Percentiles rank a stretch among this genome's conserved stretches.
These are phyloP conservation scores for Xerocomellus intermedius DNA, from an alignment of 768 basidiomycete genomes.

Conservation along the genomic window DNA sequence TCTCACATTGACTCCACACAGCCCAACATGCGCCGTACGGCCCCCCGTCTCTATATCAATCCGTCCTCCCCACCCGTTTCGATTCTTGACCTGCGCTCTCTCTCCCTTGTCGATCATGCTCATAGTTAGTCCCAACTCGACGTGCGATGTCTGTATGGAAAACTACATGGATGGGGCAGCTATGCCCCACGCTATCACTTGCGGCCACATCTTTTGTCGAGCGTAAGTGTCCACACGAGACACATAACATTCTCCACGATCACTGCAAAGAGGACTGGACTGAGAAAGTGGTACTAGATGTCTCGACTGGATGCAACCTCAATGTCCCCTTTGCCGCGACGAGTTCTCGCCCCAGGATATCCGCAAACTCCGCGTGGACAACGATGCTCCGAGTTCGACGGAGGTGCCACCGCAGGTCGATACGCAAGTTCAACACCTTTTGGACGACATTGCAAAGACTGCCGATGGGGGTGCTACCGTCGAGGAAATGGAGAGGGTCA, in stretches of 20 bases:
- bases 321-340: slow-evolving; percentile 13
- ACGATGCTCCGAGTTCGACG: background rate
- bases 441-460: background rate
- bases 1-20: background rate
- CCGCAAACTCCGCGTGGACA: slow-evolving; percentile 3
- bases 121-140: slow-evolving; percentile 6
- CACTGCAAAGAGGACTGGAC: background rate
- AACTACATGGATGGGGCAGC: background rate
- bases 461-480: background rate
- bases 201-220: slow-evolving; percentile 17
- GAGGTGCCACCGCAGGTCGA: background rate
- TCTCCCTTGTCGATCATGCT: slow-evolving; percentile 4
- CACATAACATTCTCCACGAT: background rate
- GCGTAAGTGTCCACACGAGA: slow-evolving; percentile 1
- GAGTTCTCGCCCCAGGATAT: background rate
- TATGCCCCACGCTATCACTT: slow-evolving; percentile 5
- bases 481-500: slow-evolving; percentile 10
- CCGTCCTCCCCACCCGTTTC: too few species aligned
- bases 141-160: slow-evolving; percentile 16
- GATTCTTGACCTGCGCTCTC: background rate
- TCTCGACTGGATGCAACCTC: slow-evolving; percentile 2
- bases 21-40: background rate
- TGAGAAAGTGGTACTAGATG: slow-evolving; percentile 2
- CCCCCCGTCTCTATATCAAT: background rate
- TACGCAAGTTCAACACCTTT: background rate